Base-by-base conservation (phyloP, 345 rosid genomes). In the Sapria himalayana region DNA sequence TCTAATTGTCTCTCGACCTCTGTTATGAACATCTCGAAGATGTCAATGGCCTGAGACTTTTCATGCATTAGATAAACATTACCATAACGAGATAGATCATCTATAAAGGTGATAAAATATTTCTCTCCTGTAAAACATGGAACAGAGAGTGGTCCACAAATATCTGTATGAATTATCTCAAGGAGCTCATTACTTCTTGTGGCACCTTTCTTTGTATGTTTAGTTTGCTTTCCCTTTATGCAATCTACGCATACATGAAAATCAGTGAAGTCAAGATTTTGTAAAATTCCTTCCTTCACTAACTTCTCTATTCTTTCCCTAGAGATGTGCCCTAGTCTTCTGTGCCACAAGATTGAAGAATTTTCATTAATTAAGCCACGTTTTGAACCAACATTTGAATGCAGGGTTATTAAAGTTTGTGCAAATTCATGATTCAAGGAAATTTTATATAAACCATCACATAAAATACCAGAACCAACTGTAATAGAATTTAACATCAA, bases 1-100 rank as follows among this genome's bases (percentile, higher is more conserved):
- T 21, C 38, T 7, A 14, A 46, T 46, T 46, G 42, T 13, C 32
- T 46, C 31, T 46, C 18, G 8, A 46, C 41, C 21, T 35, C 29
- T n/a, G 5, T 34, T 22, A 27, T 46, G 31, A 33, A 46, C 18
- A 4, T 41, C 20, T 19, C 19, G 16, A 46, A 44, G 37, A 38
- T 38, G 19, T 29, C 48, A 16, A 44, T n/a, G 10, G 22, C 1
- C 8, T 34, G 29, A 35, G 4, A 17, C 19, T 46, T 35, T 6
- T 22, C 4, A 33, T 20, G 18, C 21, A 46, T 10, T 9, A 46
- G 5, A 10, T 46, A 35, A 5, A 22, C 37, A 46, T 35, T 21
- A 36, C 19, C 32, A 35, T 19, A 46, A 21, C 41, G 16, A 12
- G 22, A 22, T 16, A 14, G 24, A 22, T 35, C 41, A 16, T 35